These are phyloP conservation scores for Scutellaria galericulata DNA, from an alignment of 257 asterid genomes.

Conservation along the genomic window DNA sequence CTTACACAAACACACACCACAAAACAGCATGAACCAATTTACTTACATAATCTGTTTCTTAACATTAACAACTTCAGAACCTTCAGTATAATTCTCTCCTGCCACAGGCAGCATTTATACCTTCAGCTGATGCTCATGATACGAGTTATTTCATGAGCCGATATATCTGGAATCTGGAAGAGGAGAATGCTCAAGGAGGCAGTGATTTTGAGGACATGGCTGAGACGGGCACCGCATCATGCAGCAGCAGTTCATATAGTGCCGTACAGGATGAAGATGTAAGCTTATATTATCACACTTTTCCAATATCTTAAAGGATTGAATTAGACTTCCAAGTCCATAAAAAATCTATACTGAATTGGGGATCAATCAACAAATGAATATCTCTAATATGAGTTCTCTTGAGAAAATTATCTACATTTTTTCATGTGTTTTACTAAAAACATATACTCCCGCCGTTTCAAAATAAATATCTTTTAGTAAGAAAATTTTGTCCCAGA, in stretches of 20 bases:
- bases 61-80: constrained; percentile 24
- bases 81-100: constrained; percentile 32
- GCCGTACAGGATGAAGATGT: constrained; percentile 84
- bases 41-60: constrained; percentile 10
- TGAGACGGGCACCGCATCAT: constrained; percentile 73
- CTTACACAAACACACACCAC: constrained; percentile 1
- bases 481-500: too few relatives aligned
- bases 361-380: background rate
- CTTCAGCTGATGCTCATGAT: constrained; percentile 80
- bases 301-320: constrained; percentile 14
- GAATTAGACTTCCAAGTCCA: background rate
- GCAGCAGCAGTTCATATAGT: constrained; percentile 80
- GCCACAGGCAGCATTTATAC: constrained; percentile 88
- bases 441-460: background rate
- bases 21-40: constrained; percentile 5
- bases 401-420: constrained; percentile 4
- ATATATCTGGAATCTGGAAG: constrained; percentile 90
- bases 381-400: background rate
- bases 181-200: constrained; percentile 68
- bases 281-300: constrained; percentile 33
- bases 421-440: background rate
- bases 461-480: too few relatives aligned
- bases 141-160: constrained; percentile 99
- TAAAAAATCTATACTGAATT: background rate
- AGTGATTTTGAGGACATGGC: constrained; percentile 82